Base-by-base conservation (phyloP, 1,139 yeast genomes). In the Scheffersomyces stambukii region DNA sequence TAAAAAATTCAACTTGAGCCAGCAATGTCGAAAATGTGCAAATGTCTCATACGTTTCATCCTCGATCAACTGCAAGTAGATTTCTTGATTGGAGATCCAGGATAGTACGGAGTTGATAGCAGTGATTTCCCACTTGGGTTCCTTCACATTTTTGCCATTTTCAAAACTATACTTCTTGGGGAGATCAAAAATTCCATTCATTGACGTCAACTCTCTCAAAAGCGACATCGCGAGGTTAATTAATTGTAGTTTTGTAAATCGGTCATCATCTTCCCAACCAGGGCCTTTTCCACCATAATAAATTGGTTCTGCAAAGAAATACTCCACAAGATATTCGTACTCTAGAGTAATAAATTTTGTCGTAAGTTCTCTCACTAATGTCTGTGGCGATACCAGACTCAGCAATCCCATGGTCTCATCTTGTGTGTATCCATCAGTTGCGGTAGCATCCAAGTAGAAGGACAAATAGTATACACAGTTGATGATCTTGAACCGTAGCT, bases 1-100 rank as follows among this genome's bases (percentile, higher is more conserved):
- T n/a, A n/a, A n/a, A n/a, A n/a, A n/a, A n/a, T n/a, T n/a, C 7
- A 48, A 30, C 35, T 48, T 55, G 23, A 35, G 28, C 61, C 61
- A 56, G 4, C 31, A 25, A 27, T 45, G 49, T 7, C 35, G 31
- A 24, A 54, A 54, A n/a, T 44, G 43, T 4, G 37, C 37, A 27
- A 38, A 40, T 1, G 32, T 21, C 7, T 30, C 27, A 8, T 5
- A 18, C 19, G 19, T 9, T 10, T 18, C 19, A 10, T 18, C 19
- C 19, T 18, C 19, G 9, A 8, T 10, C 6, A 18, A 5, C 19
- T 9, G n/a, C 9, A 18, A 18, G 19, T 18, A 18, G 10, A 18
- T 4, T 9, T 18, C 19, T 6, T 18, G 5, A 8, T 18, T 10
- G 10, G 8, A 9, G 5, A 18, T 18, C 19, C 19, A 18, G 8